Base-by-base conservation (phyloP, 2,329 filamentous ascomycete genomes). In the Cercospora zeina region DNA sequence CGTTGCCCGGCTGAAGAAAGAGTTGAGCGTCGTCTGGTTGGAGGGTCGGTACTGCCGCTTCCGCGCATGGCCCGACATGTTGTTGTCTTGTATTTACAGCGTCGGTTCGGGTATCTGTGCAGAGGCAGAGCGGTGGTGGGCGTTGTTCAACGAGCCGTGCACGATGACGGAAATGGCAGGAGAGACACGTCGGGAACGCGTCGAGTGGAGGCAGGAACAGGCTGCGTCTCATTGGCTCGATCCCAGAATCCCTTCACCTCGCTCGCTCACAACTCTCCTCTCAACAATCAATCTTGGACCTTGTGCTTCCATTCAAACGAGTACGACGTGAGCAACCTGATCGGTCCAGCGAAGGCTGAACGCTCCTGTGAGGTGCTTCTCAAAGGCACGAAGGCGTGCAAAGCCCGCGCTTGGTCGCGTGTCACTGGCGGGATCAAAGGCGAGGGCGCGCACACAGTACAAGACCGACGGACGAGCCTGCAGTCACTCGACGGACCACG, bases 41-140 rank as follows among this genome's bases (percentile, higher is more conserved):
- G 76, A 74, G 11, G 78, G 78, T 68, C 79, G 78, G 71, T 74
- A 79, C 59, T 71, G 77, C 57, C 77, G 74, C 71, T 81, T 81
- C 67, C 70, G 73, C 62, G 67, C 65, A 61, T 75, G 73, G 27
- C n/a, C 55, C 19, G 56, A 37, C 56, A 59, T 57, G 54, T 14
- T n/a, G n/a, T 47, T 47, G 21, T 19, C 42, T 27, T 21, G 42
- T 47, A 3, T 27, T 27, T 8, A n/a, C 42, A 13, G 42, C 42
- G 14, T 27, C 21, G 13, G 2, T 47, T 30, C 21, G 11, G 42
- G 13, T 47, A 19, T 47, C 42, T 47, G 10, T 24, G 42, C 21
- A 24, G 24, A 47, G 39, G 16, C 39, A 19, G 39, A 45, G 11
- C 39, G 21, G 39, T 45, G 10, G 39, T 21, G 39, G 6, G 39